Percentiles rank a stretch among this genome's conserved stretches.
Evolutionary conservation across 169 alveolate genomes (phyloP).

Genomic region (Plasmodium gonderi): DNA sequence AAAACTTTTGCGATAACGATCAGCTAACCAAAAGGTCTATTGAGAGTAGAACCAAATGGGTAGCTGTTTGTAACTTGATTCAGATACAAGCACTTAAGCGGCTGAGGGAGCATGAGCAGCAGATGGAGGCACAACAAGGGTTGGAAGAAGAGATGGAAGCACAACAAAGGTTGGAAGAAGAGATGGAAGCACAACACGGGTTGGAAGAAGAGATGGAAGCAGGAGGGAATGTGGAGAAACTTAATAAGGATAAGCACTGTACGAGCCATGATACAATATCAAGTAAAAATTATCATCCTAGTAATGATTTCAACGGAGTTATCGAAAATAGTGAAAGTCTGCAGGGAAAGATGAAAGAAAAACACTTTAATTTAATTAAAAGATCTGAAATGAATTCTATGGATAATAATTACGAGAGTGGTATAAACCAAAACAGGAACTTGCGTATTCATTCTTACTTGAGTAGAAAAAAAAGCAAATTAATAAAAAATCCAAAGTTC

Average conservation of each 20-base stretch:
- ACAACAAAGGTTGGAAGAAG: neutral
- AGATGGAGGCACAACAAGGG: too few species aligned
- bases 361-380: neutral
- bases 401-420: neutral
- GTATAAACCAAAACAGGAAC: neutral
- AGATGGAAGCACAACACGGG: neutral
- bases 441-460: constrained; percentile 27
- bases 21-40: constrained; percentile 75
- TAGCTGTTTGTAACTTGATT: constrained; percentile 76
- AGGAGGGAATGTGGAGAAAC: too few species aligned
- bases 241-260: too few species aligned
- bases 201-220: neutral
- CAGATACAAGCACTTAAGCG: constrained; percentile 79
- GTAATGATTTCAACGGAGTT: neutral
- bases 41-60: constrained; percentile 75
- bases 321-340: neutral
- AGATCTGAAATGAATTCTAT: neutral
- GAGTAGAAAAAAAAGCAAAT: constrained; percentile 60
- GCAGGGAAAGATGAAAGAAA: neutral
- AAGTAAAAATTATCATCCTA: too few species aligned
- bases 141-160: neutral
- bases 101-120: constrained; percentile 23
- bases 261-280: too few species aligned
- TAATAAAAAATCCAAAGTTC: constrained; percentile 64
- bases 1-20: constrained; percentile 80